A percentile compares a stretch with the other conserved stretches of the same genome.
These are phyloP conservation scores for Torulaspora pretoriensis DNA, from an alignment of 1,139 yeast species.

Conservation along the genomic window DNA sequence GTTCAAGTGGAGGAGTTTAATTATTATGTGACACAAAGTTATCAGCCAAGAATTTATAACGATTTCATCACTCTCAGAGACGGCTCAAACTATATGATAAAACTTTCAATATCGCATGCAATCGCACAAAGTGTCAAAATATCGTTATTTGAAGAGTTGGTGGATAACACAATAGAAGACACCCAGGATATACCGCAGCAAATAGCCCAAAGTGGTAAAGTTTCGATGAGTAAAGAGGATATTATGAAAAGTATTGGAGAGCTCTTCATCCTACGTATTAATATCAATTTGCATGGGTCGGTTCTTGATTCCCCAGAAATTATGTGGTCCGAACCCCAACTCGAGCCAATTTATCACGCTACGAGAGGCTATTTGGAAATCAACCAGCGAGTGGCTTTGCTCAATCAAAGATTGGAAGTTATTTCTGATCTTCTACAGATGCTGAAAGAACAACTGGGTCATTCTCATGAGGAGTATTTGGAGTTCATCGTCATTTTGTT, in stretches of 20 bases:
- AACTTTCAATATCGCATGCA: conserved; percentile 85
- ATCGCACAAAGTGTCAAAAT: conserved; percentile 91
- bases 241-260: conserved; percentile 97
- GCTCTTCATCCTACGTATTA: conserved; percentile 81
- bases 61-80: conserved; percentile 91
- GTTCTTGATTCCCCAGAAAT: conserved; percentile 93
- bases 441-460: conserved; percentile 95
- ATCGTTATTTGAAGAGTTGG: conserved; percentile 88
- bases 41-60: conserved; percentile 92
- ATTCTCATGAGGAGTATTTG: conserved; percentile 82
- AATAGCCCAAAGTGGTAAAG: conserved; percentile 90
- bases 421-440: conserved; percentile 88
- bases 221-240: conserved; percentile 87
- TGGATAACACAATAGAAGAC: conserved; percentile 92
- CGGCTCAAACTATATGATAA: conserved; percentile 85
- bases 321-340: conserved; percentile 98
- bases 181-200: conserved; percentile 96
- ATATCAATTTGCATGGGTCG: conserved; percentile 89
- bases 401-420: conserved; percentile 89
- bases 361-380: conserved; percentile 92
- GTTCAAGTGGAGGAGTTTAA: conserved; percentile 92
- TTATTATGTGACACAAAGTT: conserved; percentile 85
- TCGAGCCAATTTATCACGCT: conserved; percentile 95
- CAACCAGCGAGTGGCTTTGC: conserved; percentile 81
- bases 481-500: conserved; percentile 90